These are phyloP conservation scores for Allantophomopsis cytisporea DNA, from an alignment of 2,329 filamentous ascomycete genomes.

Conservation along the genomic window DNA sequence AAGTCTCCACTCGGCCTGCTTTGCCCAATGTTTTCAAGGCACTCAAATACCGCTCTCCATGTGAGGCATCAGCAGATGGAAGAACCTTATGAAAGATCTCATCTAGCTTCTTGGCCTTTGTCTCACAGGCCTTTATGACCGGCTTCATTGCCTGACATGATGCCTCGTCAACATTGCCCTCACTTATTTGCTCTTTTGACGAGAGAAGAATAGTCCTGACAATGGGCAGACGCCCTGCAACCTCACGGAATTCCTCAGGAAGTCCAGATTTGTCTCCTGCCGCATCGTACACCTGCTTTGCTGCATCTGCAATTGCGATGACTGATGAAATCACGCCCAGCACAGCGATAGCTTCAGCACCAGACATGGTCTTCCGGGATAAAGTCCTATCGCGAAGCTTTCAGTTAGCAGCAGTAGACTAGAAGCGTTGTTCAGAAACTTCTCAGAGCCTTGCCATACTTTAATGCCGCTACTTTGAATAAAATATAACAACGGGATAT, in stretches of 20 bases:
- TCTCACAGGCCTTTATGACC: constrained; percentile 9
- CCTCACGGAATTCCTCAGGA: constrained; percentile 13
- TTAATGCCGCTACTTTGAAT: no score
- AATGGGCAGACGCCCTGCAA: constrained; percentile 12
- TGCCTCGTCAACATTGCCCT: constrained; percentile 1
- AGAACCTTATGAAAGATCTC: constrained; percentile 11
- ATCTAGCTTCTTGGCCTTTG: constrained; percentile 10
- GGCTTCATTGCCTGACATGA: constrained; percentile 6
- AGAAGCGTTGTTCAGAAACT: no score
- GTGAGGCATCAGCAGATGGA: constrained; percentile 4
- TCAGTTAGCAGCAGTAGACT: no score
- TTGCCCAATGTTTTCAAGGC: constrained; percentile 11
- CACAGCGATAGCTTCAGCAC: constrained; percentile 11
- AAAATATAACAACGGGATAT: no score
- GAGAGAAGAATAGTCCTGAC: constrained; percentile 9
- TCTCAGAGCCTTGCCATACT: no score
- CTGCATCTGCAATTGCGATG: constrained; percentile 14
- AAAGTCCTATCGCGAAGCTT: no score
- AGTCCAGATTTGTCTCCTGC: constrained; percentile 10
- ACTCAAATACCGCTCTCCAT: constrained; percentile 8
- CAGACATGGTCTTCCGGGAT: constrained; percentile 6
- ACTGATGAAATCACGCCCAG: constrained; percentile 15
- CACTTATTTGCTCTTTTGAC: constrained; percentile 4
- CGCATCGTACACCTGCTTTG: constrained; percentile 13
- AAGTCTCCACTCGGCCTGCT: constrained; percentile 11